phyloP scores from a whole-genome alignment of 1,284 basidiomycete genomes.

The Trametes polyzona region DNA sequence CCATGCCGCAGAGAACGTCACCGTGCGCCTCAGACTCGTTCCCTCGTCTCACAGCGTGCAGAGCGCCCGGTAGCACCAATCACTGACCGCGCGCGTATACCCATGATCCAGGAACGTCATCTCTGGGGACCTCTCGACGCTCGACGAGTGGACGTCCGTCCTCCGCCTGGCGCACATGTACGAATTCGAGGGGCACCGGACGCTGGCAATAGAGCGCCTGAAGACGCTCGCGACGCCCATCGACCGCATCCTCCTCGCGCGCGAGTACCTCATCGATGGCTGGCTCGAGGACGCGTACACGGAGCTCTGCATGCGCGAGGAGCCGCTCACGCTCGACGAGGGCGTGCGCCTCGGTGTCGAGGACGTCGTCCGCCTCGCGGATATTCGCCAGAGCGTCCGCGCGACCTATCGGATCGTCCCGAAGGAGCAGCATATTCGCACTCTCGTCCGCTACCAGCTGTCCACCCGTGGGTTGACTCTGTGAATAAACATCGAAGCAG shows the following conservation, averaged over 20 bases:
- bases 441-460: no score
- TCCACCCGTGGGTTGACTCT: no score
- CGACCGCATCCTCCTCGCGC: slow-evolving; percentile 32
- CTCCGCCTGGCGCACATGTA: slow-evolving; percentile 32
- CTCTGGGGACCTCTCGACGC: slow-evolving; percentile 24
- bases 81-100: neutral
- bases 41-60: no score
- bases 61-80: no score
- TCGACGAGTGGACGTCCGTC: slow-evolving; percentile 36
- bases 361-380: slow-evolving; percentile 27
- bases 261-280: slow-evolving; percentile 25
- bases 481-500: no score
- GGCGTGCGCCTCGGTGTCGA: slow-evolving; percentile 28
- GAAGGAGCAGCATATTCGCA: slow-evolving; percentile 5
- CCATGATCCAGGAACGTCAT: slow-evolving; percentile 18
- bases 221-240: slow-evolving; percentile 23
- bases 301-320: slow-evolving; percentile 28
- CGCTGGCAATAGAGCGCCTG: slow-evolving; percentile 31
- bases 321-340: slow-evolving; percentile 31
- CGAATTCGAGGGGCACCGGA: slow-evolving; percentile 29
- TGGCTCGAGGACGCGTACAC: slow-evolving; percentile 31
- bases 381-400: slow-evolving; percentile 20
- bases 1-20: no score
- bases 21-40: neutral
- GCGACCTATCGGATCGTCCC: neutral